Base-by-base conservation (phyloP, 352 stramenopile genomes). In the Pythium phragmiticola region DNA sequence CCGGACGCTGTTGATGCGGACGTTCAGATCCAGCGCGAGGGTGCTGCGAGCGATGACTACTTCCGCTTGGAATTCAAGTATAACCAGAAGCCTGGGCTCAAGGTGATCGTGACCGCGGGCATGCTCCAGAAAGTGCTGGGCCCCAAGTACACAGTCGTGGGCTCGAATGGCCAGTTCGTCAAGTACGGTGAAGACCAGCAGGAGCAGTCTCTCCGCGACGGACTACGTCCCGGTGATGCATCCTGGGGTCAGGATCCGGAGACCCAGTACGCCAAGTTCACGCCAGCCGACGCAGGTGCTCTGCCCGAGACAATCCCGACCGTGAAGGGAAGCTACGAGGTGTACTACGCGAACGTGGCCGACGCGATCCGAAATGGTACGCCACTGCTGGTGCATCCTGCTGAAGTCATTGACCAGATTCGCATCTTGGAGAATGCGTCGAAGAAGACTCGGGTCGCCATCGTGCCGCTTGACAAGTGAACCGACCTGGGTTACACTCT, bases 21-120 rank as follows among this genome's bases (percentile, higher is more conserved):
- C 47, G 83, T 92, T 34, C 78, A 92, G 69, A 88, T 88, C 61
- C 83, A 92, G 62, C 80, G 83, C 8, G 77, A 87, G 66, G 80
- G 78, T 23, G 67, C 69, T 3, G 68, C 78, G 66, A 90, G 83
- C 54, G 83, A 92, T 42, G 83, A 92, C 57, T 92, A 77, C 76
- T 92, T 92, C 68, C 73, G 70, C 46, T 69, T 92, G 30, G 69
- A 89, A 69, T 79, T 88, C 69, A 80, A 82, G 57, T 90, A 89
- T 66, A 52, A 55, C 14, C 50, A 64, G 21, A 76, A 70, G 17
- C 77, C 81, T 3, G 41, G 76, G 49, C 60, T 84, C 0, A 60
- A 86, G 37, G 76, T 92, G n/a, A 66, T 92, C 23, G 62, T 90
- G 54, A 85, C 72, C 2, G 80, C 83, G 7, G 79, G 83, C 1